phyloP scores from a whole-genome alignment of 495 filamentous ascomycete species.

The Annulohypoxylon maeteangense region DNA sequence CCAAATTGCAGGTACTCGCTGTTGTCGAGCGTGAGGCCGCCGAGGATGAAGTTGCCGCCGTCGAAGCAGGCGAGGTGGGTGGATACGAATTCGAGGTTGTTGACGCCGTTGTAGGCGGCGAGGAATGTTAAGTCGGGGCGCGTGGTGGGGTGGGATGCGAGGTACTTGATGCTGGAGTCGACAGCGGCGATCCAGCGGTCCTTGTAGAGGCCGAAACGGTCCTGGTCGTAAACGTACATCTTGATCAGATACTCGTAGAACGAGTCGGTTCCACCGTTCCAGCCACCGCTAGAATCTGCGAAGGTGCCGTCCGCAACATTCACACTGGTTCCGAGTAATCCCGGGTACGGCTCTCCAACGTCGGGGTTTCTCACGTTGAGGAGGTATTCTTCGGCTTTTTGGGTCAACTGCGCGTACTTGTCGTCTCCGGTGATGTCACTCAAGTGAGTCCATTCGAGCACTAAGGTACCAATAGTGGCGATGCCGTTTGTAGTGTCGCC shows the following conservation, averaged over 20 bases:
- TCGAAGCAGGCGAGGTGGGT: slow-evolving; percentile 85
- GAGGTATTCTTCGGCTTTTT: slow-evolving; percentile 77
- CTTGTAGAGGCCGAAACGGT: slow-evolving; percentile 69
- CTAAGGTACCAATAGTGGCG: slow-evolving; percentile 76
- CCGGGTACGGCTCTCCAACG: slow-evolving; percentile 76
- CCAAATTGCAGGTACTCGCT: slow-evolving; percentile 79
- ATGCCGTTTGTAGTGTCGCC: slow-evolving; percentile 70
- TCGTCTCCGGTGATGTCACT: slow-evolving; percentile 77
- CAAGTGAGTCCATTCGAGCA: slow-evolving; percentile 87
- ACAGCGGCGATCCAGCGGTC: slow-evolving; percentile 83
- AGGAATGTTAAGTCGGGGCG: slow-evolving; percentile 82
- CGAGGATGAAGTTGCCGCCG: slow-evolving; percentile 87
- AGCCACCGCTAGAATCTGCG: slow-evolving; percentile 72
- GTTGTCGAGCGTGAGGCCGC: slow-evolving; percentile 73
- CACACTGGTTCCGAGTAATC: slow-evolving; percentile 77
- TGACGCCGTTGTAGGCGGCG: slow-evolving; percentile 66
- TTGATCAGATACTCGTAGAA: slow-evolving; percentile 96
- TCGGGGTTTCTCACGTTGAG: slow-evolving; percentile 70
- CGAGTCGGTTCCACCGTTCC: slow-evolving; percentile 83
- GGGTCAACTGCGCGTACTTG: slow-evolving; percentile 72
- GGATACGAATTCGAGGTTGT: slow-evolving; percentile 58
- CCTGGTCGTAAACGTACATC: slow-evolving; percentile 86
- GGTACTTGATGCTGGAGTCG: slow-evolving; percentile 77
- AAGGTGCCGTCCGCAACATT: slow-evolving; percentile 73
- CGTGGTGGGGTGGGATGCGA: slow-evolving; percentile 75